phyloP scores from a whole-genome alignment of 2,329 filamentous ascomycete genomes.

The Endoconidiophora polonica region DNA sequence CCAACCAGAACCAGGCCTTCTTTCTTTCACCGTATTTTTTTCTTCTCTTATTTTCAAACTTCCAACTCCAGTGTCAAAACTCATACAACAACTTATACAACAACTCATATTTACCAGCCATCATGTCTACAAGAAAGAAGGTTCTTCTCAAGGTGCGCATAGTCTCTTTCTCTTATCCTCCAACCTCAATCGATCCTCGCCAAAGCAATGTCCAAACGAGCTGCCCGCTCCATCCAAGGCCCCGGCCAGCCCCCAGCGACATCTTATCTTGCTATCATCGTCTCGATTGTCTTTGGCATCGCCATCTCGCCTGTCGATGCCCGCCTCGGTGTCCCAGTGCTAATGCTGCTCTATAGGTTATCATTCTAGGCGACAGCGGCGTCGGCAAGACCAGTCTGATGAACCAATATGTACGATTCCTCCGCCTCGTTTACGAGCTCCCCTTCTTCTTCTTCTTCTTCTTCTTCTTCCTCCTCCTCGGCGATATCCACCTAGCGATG shows the following conservation, averaged over 20 bases:
- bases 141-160: conserved; percentile 63
- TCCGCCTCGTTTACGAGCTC: conserved; percentile 6
- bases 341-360: conserved; percentile 46
- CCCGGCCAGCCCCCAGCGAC: too few species aligned
- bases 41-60: background rate
- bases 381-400: conserved; percentile 99
- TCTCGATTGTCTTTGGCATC: background rate
- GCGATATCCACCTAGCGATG: background rate
- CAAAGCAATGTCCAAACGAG: too few species aligned
- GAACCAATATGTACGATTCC: conserved; percentile 93
- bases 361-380: conserved; percentile 96
- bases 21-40: conserved; percentile 5
- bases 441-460: background rate
- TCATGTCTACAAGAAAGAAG: conserved; percentile 75
- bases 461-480: background rate
- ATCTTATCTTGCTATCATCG: too few species aligned
- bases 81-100: background rate
- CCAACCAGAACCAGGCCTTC: background rate
- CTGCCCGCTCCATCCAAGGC: background rate
- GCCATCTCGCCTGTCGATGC: background rate
- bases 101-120: conserved; percentile 16
- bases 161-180: background rate
- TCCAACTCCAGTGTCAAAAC: background rate
- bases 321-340: too few species aligned
- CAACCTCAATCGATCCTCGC: too few species aligned